Conservation (phyloP, 1,139 yeast genomes). For the Meyerozyma smithsonii region DNA sequence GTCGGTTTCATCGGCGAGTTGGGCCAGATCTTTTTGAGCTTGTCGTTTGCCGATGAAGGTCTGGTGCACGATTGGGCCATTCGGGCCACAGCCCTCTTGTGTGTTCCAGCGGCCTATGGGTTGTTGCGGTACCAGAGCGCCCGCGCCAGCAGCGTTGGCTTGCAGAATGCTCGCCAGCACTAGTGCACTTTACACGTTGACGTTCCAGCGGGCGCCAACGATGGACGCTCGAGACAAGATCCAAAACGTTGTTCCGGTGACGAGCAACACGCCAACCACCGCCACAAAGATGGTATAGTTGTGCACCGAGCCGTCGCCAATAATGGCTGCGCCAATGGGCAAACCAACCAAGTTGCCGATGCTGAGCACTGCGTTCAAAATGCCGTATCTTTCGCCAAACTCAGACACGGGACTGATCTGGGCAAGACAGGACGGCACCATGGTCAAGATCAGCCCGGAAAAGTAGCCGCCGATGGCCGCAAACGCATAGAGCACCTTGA, state of each 20-base stretch:
- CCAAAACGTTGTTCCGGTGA: constrained; percentile 19
- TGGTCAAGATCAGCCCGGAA: constrained; percentile 43
- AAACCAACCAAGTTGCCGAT: constrained; percentile 43
- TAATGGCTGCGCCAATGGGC: constrained; percentile 49
- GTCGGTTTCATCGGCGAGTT: constrained; percentile 45
- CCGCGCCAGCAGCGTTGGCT: background rate
- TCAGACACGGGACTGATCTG: constrained; percentile 45
- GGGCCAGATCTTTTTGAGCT: constrained; percentile 46
- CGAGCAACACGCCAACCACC: constrained; percentile 18
- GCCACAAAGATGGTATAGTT: constrained; percentile 23
- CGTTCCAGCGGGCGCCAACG: constrained; percentile 3
- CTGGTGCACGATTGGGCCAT: background rate
- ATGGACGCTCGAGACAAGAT: constrained; percentile 13
- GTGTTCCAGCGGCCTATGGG: background rate
- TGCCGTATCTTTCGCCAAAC: constrained; percentile 47
- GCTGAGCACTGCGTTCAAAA: constrained; percentile 41
- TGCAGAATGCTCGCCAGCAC: background rate
- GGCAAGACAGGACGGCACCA: constrained; percentile 49
- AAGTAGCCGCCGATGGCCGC: constrained; percentile 50
- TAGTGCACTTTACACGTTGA: background rate
- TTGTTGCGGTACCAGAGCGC: background rate
- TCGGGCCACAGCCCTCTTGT: background rate
- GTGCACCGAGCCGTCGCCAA: constrained; percentile 27
- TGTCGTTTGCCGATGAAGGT: constrained; percentile 36
- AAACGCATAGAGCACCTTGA: constrained; percentile 40